A percentile compares a stretch with the other conserved stretches of the same genome.
phyloP scores from a whole-genome alignment of 306 rosid species.

The Cucurbita ficifolia region DNA sequence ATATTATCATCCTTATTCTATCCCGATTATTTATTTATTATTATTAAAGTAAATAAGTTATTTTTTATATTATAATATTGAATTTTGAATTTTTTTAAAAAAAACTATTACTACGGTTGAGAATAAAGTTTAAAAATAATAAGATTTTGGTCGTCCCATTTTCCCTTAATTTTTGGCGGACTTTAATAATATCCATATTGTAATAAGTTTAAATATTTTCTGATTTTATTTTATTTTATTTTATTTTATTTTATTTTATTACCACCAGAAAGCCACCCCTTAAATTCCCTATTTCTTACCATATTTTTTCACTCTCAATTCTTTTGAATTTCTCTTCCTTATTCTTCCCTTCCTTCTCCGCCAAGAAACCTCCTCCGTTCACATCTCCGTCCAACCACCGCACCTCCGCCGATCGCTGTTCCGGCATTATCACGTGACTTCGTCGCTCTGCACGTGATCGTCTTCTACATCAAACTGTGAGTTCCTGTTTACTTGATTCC shows the following conservation, averaged over 20 bases:
- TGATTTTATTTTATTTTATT: too few species aligned
- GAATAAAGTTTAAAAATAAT: too few species aligned
- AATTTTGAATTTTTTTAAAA: too few species aligned
- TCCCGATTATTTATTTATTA: too few species aligned
- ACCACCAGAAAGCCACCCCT: not conserved
- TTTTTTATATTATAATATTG: too few species aligned
- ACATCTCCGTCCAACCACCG: not conserved
- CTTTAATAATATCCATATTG: not conserved
- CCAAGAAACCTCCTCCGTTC: not conserved
- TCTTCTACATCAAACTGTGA: not conserved
- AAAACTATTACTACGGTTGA: too few species aligned
- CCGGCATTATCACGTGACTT: not conserved
- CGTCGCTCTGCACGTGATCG: not conserved
- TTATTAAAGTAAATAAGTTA: too few species aligned
- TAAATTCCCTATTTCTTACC: not conserved
- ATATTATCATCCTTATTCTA: too few species aligned
- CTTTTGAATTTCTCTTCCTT: too few species aligned
- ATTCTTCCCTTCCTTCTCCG: not conserved
- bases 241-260: too few species aligned
- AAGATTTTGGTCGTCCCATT: not conserved
- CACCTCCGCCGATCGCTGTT: not conserved
- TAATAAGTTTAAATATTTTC: too few species aligned
- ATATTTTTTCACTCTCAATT: not conserved
- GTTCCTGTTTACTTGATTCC: not conserved
- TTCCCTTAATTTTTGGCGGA: not conserved